Percentiles rank a stretch among this genome's conserved stretches.
Conservation (phyloP, 768 basidiomycete genomes). For the Ramaria sp. region DNA sequence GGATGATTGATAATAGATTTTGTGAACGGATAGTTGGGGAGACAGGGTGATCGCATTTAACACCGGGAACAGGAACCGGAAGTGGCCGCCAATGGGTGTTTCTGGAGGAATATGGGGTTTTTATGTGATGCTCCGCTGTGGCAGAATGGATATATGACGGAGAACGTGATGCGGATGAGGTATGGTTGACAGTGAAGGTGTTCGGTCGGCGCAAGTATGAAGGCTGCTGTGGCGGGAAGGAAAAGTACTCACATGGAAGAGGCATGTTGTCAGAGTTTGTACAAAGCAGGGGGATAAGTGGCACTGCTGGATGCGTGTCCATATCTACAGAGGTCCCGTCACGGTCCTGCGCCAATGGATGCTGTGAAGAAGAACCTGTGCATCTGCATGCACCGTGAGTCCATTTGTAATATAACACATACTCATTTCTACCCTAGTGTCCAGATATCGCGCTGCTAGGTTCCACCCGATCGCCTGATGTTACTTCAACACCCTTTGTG, state of each 20-base stretch:
- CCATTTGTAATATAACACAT: no score
- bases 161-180: conserved; percentile 10
- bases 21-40: conserved; percentile 35
- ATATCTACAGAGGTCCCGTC: conserved; percentile 7
- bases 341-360: background rate
- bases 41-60: conserved; percentile 26
- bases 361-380: background rate
- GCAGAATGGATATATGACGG: background rate
- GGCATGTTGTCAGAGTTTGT: background rate
- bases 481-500: no score
- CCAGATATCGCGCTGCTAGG: no score
- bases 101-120: background rate
- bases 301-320: conserved; percentile 5
- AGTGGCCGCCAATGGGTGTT: background rate
- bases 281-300: background rate
- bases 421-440: no score
- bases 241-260: background rate
- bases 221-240: background rate
- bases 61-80: background rate
- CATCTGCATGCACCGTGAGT: no score
- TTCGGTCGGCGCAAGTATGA: conserved; percentile 12
- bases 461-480: no score
- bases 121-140: background rate
- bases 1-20: conserved; percentile 38
- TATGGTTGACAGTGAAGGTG: conserved; percentile 23